Evolutionary conservation across 768 basidiomycete genomes (phyloP).

Genomic region (Pleurotus cornucopiae): DNA sequence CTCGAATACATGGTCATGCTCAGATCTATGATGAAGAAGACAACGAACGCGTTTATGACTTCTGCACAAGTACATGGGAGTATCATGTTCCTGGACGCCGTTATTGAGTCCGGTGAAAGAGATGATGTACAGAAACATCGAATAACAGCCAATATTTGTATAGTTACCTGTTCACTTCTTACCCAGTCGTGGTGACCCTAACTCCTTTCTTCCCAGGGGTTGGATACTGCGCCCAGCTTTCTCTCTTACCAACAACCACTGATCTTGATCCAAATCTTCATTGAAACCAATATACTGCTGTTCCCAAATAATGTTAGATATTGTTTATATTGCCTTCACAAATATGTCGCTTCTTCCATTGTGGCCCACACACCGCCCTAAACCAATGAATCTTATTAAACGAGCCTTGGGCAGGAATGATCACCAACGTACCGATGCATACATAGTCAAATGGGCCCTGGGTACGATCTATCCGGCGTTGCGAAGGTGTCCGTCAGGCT

Average conservation of each 20-base stretch:
- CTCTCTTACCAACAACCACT: neutral
- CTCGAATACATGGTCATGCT: no score
- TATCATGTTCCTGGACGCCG: slow-evolving; percentile 3
- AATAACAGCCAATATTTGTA: no score
- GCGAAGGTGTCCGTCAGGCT: slow-evolving; percentile 40
- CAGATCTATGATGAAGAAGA: slow-evolving; percentile 6
- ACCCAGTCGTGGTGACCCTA: no score
- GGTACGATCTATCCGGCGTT: slow-evolving; percentile 17
- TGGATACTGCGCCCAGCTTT: neutral
- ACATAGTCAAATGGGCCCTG: slow-evolving; percentile 52
- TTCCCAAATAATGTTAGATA: neutral
- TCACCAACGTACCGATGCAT: slow-evolving; percentile 31
- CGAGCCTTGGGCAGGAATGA: neutral
- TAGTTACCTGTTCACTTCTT: no score
- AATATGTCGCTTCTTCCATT: slow-evolving; percentile 3
- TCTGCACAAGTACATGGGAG: neutral
- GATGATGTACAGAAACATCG: no score
- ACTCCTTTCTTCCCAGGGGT: neutral
- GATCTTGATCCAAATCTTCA: neutral
- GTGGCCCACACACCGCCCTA: slow-evolving; percentile 4
- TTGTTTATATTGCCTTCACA: neutral
- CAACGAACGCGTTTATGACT: neutral
- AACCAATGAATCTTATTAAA: neutral
- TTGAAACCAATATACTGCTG: neutral
- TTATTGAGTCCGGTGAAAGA: neutral